A percentile compares a stretch with the other conserved stretches of the same genome.
Conservation (phyloP, 345 rosid genomes). For the Lepidium didymum region DNA sequence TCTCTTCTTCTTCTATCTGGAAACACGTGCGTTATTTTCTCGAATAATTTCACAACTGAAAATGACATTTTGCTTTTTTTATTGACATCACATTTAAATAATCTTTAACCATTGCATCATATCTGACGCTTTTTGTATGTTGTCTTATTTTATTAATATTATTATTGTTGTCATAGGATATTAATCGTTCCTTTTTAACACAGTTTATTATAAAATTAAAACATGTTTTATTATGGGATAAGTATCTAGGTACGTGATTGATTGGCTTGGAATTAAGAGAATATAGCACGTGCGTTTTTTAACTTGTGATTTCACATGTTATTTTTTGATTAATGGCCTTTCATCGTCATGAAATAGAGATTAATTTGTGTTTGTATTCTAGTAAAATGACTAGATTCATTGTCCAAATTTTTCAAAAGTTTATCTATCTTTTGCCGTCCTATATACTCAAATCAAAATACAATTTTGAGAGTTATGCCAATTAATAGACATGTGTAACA, state of each 20-base stretch:
- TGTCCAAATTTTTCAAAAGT: neutral
- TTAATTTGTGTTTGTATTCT: slow-evolving; percentile 8
- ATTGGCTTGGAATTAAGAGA: slow-evolving; percentile 14
- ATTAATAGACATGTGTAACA: slow-evolving; percentile 15
- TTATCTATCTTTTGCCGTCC: neutral
- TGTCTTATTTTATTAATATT: neutral
- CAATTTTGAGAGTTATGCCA: neutral
- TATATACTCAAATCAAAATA: neutral
- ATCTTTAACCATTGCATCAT: slow-evolving; percentile 9
- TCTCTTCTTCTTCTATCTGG: neutral
- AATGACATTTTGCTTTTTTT: neutral
- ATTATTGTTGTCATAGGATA: neutral
- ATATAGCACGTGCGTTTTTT: slow-evolving; percentile 13
- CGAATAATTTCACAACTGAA: neutral
- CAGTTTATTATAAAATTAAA: neutral
- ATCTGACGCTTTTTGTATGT: neutral
- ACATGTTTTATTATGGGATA: slow-evolving; percentile 10
- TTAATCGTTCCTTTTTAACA: neutral
- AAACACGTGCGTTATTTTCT: slow-evolving; percentile 25
- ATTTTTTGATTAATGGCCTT: neutral
- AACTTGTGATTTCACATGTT: neutral
- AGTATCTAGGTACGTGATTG: slow-evolving; percentile 8
- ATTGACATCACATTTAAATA: neutral
- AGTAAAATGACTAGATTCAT: slow-evolving; percentile 10
- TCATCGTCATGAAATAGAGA: neutral